Evolutionary conservation across 257 asterid species (phyloP).

Genomic region (Plantago major): DNA sequence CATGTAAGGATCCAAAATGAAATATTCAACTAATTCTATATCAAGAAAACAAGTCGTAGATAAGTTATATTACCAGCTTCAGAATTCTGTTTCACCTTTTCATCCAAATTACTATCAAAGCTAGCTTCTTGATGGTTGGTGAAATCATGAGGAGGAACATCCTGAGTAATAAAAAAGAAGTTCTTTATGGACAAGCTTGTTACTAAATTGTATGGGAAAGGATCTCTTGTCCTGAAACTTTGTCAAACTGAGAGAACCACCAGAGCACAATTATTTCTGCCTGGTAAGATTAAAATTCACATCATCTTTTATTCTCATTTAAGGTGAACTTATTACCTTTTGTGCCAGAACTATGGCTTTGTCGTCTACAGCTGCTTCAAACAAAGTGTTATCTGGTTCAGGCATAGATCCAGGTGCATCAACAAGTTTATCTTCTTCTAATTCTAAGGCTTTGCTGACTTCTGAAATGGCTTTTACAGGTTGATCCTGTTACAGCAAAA

Average conservation of each 20-base stretch:
- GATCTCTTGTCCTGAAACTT: too few relatives aligned
- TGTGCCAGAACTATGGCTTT: conserved; percentile 14
- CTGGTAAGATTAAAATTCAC: too few relatives aligned
- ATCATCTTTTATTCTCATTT: not conserved
- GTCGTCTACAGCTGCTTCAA: conserved; percentile 8
- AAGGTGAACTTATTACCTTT: conserved; percentile 18
- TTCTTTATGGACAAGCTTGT: too few relatives aligned
- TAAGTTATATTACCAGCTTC: conserved; percentile 24
- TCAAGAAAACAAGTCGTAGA: not conserved
- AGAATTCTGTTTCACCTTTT: conserved; percentile 2
- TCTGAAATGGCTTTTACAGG: conserved; percentile 26
- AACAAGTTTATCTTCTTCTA: conserved; percentile 21
- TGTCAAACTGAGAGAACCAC: too few relatives aligned
- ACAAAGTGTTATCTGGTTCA: conserved; percentile 9
- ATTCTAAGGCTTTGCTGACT: conserved; percentile 19
- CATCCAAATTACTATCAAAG: conserved; percentile 15
- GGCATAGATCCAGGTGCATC: conserved; percentile 16
- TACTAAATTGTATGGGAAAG: too few relatives aligned
- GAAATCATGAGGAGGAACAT: conserved; percentile 22
- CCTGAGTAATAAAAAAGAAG: conserved; percentile 31
- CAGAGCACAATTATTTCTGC: too few relatives aligned
- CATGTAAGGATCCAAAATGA: not conserved
- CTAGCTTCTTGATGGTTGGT: conserved; percentile 20
- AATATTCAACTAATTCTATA: not conserved
- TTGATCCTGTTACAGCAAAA: conserved; percentile 16